Conservation (phyloP, 2,329 filamentous ascomycete genomes). For the Fusarium sp. region DNA sequence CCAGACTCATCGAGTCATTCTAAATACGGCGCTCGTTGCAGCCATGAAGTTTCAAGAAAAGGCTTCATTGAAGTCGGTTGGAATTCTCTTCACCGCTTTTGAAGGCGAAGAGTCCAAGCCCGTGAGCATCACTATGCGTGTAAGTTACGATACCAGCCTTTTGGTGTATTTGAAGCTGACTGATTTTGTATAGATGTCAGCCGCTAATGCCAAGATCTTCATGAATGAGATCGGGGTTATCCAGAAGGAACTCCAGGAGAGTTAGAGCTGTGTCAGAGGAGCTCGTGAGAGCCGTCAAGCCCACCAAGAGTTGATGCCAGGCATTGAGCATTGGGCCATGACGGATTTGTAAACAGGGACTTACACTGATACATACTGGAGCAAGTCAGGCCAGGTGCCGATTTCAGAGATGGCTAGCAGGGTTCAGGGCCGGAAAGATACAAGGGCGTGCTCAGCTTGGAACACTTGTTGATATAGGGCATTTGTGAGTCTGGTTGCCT, state of each 20-base stretch:
- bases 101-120: conserved; percentile 68
- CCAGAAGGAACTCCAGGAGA: conserved; percentile 63
- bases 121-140: conserved; percentile 72
- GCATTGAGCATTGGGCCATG: conserved; percentile 13
- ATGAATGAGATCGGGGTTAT: conserved; percentile 63
- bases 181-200: conserved; percentile 61
- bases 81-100: conserved; percentile 75
- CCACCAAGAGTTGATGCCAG: conserved; percentile 26
- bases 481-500: conserved; percentile 15
- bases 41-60: conserved; percentile 84
- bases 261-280: conserved; percentile 44
- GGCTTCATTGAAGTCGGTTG: conserved; percentile 77
- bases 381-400: conserved; percentile 22
- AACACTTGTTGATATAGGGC: conserved; percentile 38
- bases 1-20: conserved; percentile 85
- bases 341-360: conserved; percentile 21
- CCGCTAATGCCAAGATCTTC: conserved; percentile 66
- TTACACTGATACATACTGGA: conserved; percentile 25
- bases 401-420: conserved; percentile 15
- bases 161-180: conserved; percentile 16
- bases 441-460: conserved; percentile 35
- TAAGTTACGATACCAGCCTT: conserved; percentile 51
- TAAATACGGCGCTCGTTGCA: conserved; percentile 86
- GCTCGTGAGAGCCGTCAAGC: conserved; percentile 21
- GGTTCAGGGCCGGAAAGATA: conserved; percentile 34